These are phyloP conservation scores for Teunomyces kruisii DNA, from an alignment of 805 yeast species.

Conservation along the genomic window DNA sequence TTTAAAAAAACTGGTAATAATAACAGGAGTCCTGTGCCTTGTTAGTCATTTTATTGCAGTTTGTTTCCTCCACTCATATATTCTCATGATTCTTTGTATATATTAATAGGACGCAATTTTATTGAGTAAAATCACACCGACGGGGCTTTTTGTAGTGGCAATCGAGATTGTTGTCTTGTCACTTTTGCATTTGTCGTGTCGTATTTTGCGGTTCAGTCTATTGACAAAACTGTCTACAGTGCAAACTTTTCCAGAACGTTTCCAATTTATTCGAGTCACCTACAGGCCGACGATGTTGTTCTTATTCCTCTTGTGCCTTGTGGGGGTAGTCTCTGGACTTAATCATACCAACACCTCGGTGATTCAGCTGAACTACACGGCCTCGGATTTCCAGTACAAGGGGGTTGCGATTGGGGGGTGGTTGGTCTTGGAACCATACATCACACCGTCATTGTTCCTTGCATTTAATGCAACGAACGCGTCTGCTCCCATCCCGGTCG, in stretches of 20 bases:
- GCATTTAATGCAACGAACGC: conserved; percentile 30
- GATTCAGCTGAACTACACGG: conserved; percentile 5
- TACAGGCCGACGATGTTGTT: neutral
- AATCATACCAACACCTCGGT: neutral
- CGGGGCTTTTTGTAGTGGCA: neutral
- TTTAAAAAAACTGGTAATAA: neutral
- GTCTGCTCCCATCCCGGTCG: conserved; percentile 45
- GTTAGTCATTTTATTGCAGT: conserved; percentile 4
- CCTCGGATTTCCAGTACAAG: conserved; percentile 14
- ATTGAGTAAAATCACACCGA: neutral
- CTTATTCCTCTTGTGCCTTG: neutral
- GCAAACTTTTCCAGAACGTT: neutral
- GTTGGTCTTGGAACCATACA: conserved; percentile 70
- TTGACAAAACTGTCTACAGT: neutral
- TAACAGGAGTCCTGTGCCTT: conserved; percentile 1
- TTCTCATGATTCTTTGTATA: conserved; percentile 4
- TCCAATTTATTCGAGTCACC: neutral
- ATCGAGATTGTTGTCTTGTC: neutral
- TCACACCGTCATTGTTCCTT: conserved; percentile 62
- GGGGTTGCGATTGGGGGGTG: conserved; percentile 71
- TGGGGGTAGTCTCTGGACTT: neutral
- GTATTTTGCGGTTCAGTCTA: neutral
- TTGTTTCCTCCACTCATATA: conserved; percentile 2
- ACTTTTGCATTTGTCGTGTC: neutral
- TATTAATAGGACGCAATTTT: conserved; percentile 1